A percentile compares a stretch with the other conserved stretches of the same genome.
phyloP scores from a whole-genome alignment of 768 basidiomycete species.

The Gloeophyllum trabeum region DNA sequence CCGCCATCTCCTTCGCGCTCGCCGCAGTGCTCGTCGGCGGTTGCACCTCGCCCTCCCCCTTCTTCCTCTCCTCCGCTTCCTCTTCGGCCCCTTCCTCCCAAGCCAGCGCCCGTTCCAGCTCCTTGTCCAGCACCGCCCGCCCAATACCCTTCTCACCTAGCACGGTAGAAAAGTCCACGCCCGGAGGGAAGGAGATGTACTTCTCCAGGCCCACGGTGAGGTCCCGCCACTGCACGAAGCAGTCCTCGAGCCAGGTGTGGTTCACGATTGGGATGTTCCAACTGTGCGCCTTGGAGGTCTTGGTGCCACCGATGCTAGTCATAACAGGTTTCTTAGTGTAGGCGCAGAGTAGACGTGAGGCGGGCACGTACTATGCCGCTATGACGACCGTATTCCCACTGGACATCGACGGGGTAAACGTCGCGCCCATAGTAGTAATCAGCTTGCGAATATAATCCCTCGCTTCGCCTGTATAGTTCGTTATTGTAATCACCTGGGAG shows the following conservation, averaged over 20 bases:
- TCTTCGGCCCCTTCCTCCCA: slow-evolving; percentile 14
- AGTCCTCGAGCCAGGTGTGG: slow-evolving; percentile 88
- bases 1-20: slow-evolving; percentile 11
- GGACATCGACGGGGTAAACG: slow-evolving; percentile 76
- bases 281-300: slow-evolving; percentile 59
- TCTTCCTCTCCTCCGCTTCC: slow-evolving; percentile 2
- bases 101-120: slow-evolving; percentile 18
- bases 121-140: slow-evolving; percentile 15
- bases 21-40: slow-evolving; percentile 8
- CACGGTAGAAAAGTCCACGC: slow-evolving; percentile 48
- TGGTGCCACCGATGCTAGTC: slow-evolving; percentile 22
- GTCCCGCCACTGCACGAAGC: slow-evolving; percentile 69
- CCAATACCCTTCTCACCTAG: slow-evolving; percentile 21
- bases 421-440: slow-evolving; percentile 65
- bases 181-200: slow-evolving; percentile 59
- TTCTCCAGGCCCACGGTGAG: slow-evolving; percentile 53
- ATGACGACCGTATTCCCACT: slow-evolving; percentile 70
- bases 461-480: slow-evolving; percentile 81
- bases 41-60: not conserved
- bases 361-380: slow-evolving; percentile 60
- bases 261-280: slow-evolving; percentile 88
- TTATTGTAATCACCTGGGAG: slow-evolving; percentile 64
- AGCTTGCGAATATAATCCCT: slow-evolving; percentile 84
- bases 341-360: not conserved
- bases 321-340: not conserved